A percentile compares a stretch with the other conserved stretches of the same genome.
phyloP scores from a whole-genome alignment of 139 green algal genomes.

The Picochlorum sp. region DNA sequence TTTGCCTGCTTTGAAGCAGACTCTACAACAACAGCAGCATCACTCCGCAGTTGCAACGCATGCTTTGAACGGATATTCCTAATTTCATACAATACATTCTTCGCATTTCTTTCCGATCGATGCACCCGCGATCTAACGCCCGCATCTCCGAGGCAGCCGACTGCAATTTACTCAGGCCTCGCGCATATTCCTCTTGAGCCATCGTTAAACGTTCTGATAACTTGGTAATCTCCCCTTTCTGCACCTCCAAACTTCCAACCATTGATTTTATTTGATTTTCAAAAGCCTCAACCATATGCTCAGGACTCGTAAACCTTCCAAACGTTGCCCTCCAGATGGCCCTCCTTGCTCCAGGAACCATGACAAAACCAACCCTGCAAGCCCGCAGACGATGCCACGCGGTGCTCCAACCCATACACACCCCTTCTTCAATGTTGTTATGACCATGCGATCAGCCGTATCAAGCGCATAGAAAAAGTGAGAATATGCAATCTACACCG shows the following conservation, averaged over 20 bases:
- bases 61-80: slow-evolving; percentile 26
- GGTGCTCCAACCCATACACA: slow-evolving; percentile 19
- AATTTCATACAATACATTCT: slow-evolving; percentile 22
- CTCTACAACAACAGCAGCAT: slow-evolving; percentile 15
- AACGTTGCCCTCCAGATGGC: slow-evolving; percentile 26
- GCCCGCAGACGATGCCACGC: slow-evolving; percentile 1
- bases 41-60: slow-evolving; percentile 28
- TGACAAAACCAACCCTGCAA: not conserved
- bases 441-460: not conserved
- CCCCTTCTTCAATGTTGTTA: slow-evolving; percentile 9
- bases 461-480: slow-evolving; percentile 3
- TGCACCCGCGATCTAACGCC: slow-evolving; percentile 11
- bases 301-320: slow-evolving; percentile 12
- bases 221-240: slow-evolving; percentile 22
- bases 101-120: slow-evolving; percentile 11
- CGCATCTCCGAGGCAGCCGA: slow-evolving; percentile 24
- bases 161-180: slow-evolving; percentile 22
- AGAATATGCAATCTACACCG: not conserved
- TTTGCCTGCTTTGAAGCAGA: slow-evolving; percentile 3
- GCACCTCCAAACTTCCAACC: slow-evolving; percentile 10
- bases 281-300: slow-evolving; percentile 5
- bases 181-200: slow-evolving; percentile 27
- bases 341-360: slow-evolving; percentile 21
- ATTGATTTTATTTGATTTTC: slow-evolving; percentile 8
- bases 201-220: slow-evolving; percentile 15